Percentiles rank a stretch among this genome's conserved stretches.
Conservation (phyloP, 129 eudicot genomes). For the Artemisia annua region DNA sequence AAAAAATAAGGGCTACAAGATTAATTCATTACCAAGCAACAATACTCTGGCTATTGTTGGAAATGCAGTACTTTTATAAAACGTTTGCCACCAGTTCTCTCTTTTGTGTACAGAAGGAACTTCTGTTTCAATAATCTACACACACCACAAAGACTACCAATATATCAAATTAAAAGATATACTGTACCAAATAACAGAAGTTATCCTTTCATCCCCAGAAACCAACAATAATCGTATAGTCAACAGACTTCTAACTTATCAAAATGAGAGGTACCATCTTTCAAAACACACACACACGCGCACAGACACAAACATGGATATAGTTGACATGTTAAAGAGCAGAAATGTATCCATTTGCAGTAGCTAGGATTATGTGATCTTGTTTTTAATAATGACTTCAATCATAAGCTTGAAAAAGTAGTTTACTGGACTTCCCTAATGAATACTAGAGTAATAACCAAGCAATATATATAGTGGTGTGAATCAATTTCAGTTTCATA, state of each 20-base stretch:
- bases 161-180: background rate
- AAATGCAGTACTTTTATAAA: constrained; percentile 70
- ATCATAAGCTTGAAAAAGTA: background rate
- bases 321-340: no score
- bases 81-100: constrained; percentile 57
- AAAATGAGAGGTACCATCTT: background rate
- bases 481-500: no score
- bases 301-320: background rate
- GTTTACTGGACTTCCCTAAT: background rate
- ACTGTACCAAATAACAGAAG: background rate
- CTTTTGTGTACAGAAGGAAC: constrained; percentile 47
- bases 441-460: background rate
- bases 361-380: background rate
- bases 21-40: constrained; percentile 51
- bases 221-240: background rate
- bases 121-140: constrained; percentile 47
- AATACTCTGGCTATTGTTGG: constrained; percentile 65
- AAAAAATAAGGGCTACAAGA: background rate
- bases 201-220: background rate
- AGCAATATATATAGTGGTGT: no score
- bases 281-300: background rate
- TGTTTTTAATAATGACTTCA: background rate
- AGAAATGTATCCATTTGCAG: background rate
- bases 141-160: background rate
- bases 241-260: background rate